Base-by-base conservation (phyloP, 2,329 filamentous ascomycete species). In the Ophiostoma sp. region DNA sequence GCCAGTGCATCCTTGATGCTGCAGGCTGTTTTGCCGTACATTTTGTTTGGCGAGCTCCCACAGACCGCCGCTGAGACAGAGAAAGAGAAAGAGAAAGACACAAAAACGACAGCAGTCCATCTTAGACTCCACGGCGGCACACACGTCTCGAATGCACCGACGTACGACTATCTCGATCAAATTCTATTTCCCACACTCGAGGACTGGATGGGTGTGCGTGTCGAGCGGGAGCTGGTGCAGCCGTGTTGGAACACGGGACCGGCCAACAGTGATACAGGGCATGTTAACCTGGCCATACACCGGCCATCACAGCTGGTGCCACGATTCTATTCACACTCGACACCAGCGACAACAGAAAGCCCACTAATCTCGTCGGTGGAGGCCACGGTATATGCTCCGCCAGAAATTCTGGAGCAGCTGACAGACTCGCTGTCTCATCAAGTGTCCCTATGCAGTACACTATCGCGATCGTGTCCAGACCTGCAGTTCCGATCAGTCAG, bases 101-200 rank as follows among this genome's bases (percentile, higher is more conserved):
- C 27, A 10, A 23, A 17, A 15, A 64, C 57, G 11, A 31, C 23
- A 4, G 33, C 60, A 10, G 33, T 66, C 4, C 20, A 39, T 39
- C 73, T 89, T 5, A 80, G 81, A 23, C 82, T 89, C 7, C 80
- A 82, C 1, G 87, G 87, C 5, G 87, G 87, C 20, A 89, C 87
- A 1, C 89, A 89, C 73, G 83, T 86, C 2, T 79, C 80, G 11
- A 87, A 82, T 74, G 87, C 86, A 0, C 79, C 82, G 1, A 86
- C 83, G n/a, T 88, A 81, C 71, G 87, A 90, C 74, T 90, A 89
- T 74, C 77, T 89, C 3, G 85, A 87, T 74, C 87, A 89, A 74
- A 83, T 89, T 0, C 79, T 89, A 0, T 77, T 88, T 41, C 87
- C 87, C 2, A 79, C 81, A 0, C 77, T 89, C 0, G 79, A 85